Conservation (phyloP, 768 basidiomycete genomes). For the Leccinum imitatum region DNA sequence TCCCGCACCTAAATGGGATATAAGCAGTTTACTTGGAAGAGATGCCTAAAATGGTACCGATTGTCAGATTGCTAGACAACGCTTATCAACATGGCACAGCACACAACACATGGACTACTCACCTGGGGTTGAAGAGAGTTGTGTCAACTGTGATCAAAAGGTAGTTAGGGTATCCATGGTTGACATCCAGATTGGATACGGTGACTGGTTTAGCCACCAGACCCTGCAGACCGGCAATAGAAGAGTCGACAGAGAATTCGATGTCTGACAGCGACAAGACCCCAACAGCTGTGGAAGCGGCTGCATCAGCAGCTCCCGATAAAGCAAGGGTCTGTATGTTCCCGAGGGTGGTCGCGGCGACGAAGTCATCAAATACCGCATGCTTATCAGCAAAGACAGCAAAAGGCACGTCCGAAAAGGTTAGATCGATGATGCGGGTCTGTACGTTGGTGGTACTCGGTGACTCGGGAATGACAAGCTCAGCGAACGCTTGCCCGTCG, state of each 20-base stretch:
- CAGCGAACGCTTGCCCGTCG: conserved; percentile 55
- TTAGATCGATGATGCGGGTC: conserved; percentile 57
- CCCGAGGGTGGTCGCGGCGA: conserved; percentile 58
- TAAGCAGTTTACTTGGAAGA: conserved; percentile 28
- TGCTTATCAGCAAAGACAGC: conserved; percentile 50
- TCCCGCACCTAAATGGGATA: conserved; percentile 51
- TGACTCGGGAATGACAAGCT: conserved; percentile 56
- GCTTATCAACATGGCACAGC: conserved; percentile 3
- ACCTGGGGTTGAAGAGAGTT: conserved; percentile 67
- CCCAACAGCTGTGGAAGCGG: conserved; percentile 66
- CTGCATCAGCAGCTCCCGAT: conserved; percentile 54
- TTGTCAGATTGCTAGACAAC: conserved; percentile 35
- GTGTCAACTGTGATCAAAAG: conserved; percentile 67
- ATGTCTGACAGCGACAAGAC: conserved; percentile 57
- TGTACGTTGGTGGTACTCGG: conserved; percentile 62
- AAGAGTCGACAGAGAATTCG: conserved; percentile 55
- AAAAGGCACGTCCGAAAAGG: conserved; percentile 61
- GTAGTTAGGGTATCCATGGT: conserved; percentile 62
- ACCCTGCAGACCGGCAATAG: conserved; percentile 64
- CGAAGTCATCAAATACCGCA: conserved; percentile 55
- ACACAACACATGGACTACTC: conserved; percentile 6
- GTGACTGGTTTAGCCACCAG: conserved; percentile 56
- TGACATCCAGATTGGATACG: conserved; percentile 61
- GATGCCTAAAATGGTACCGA: conserved; percentile 25
- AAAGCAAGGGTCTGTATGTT: conserved; percentile 46